Evolutionary conservation across 148 eudicot species (phyloP), one percentile per base, ranked within the genome.

Genomic region (Vaccinium corymbosum): DNA sequence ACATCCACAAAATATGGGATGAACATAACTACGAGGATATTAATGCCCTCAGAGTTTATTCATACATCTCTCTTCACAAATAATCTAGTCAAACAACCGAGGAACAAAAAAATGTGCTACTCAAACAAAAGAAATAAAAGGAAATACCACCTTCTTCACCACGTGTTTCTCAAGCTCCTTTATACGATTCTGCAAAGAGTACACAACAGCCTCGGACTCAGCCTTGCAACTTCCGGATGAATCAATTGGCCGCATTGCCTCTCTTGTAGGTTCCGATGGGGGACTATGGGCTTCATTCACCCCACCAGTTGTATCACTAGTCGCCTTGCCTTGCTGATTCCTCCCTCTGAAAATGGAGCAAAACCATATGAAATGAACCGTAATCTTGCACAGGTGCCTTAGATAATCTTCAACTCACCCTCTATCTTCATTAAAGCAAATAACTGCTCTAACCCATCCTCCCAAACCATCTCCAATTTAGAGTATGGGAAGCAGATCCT

Each of bases 151-250:
- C 78, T 78, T 74, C 62, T 78, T 78, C 64, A 48, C 85, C 64
- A 83, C 83, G 72, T 84, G 86, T 32, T 88, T 91, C 83, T 92
- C 95, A 29, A 89, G 89, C 89, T 88, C 86, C 88, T 91, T 91
- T 53, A 85, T 81, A 77, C 83, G 85, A 80, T 90, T 91, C 80
- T 89, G 90, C 86, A 87, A 86, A 68, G 95, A 85, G 73, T 80
- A 77, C 68, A 83, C 88, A 81, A 86, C 87, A 85, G 90, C 90
- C 79, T 87, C 92, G n/a, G 88, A 87, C 64, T 85, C 90, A 81
- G 79, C 88, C 83, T 89, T 92, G 82, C 84, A 77, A 82, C 88
- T 89, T 74, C 85, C 85, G 79, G 90, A 90, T 78, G 87, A 75
- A 90, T 88, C 90, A 79, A 52, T 72, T 25, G 83, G 81, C n/a